Conservation (phyloP, 2,329 filamentous ascomycete species). For the Colletotrichum falcatum region DNA sequence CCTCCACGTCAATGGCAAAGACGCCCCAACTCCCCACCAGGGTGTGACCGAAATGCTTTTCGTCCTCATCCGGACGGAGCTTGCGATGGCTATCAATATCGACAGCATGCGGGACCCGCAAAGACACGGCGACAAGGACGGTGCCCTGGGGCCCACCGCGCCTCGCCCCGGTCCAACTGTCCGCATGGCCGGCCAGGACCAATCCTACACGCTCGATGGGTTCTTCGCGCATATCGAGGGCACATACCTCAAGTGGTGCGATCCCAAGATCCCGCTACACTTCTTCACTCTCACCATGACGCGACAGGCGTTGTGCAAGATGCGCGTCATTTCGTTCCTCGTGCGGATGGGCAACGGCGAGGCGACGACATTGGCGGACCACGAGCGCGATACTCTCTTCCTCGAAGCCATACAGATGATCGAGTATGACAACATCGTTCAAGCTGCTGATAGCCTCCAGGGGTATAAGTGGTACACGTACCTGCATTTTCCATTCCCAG, state of each 20-base stretch:
- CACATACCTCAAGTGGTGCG: conserved; percentile 67
- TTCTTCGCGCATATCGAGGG: conserved; percentile 68
- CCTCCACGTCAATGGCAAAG: conserved; percentile 68
- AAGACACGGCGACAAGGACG: conserved; percentile 46
- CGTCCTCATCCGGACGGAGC: conserved; percentile 66
- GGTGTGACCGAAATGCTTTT: conserved; percentile 72
- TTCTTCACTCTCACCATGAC: conserved; percentile 70
- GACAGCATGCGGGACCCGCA: conserved; percentile 54
- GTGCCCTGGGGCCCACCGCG: conserved; percentile 43
- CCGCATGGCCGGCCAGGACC: conserved; percentile 62
- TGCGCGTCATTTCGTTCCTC: conserved; percentile 67
- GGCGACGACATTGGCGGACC: conserved; percentile 53
- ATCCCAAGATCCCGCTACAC: conserved; percentile 69
- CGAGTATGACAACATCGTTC: conserved; percentile 69
- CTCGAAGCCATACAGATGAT: conserved; percentile 68
- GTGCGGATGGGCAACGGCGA: conserved; percentile 59
- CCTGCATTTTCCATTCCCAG: conserved; percentile 70
- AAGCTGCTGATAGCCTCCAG: conserved; percentile 62
- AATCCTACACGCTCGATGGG: conserved; percentile 62
- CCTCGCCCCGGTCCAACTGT: conserved; percentile 52
- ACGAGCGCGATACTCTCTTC: conserved; percentile 65
- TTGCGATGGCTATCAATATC: conserved; percentile 65
- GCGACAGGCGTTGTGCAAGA: conserved; percentile 66
- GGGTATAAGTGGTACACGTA: conserved; percentile 70
- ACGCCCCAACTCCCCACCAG: conserved; percentile 59